Conservation (phyloP, 1,284 basidiomycete species). For the Exobasidium rhododendri region DNA sequence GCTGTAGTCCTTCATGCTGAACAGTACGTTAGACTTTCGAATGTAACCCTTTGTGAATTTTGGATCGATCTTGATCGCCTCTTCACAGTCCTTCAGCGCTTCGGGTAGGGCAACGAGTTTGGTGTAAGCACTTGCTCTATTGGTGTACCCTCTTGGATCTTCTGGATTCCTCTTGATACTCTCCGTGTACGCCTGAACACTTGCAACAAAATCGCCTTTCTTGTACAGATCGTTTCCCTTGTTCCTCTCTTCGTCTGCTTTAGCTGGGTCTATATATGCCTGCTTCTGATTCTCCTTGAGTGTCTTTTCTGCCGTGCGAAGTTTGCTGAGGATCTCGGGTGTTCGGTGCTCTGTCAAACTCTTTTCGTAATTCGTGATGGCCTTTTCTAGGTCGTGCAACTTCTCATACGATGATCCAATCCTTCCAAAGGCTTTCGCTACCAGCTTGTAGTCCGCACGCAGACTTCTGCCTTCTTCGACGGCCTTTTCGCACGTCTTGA, state of each 20-base stretch:
- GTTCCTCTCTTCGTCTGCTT: slow-evolving; percentile 79
- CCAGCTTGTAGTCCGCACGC: slow-evolving; percentile 62
- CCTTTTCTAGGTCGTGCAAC: slow-evolving; percentile 72
- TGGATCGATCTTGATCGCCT: slow-evolving; percentile 87
- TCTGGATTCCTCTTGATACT: slow-evolving; percentile 90
- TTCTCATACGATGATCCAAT: slow-evolving; percentile 81
- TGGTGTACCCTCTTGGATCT: slow-evolving; percentile 92
- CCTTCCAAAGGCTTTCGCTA: slow-evolving; percentile 76
- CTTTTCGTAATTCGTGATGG: slow-evolving; percentile 58
- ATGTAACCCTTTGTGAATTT: slow-evolving; percentile 79
- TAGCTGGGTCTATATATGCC: slow-evolving; percentile 84
- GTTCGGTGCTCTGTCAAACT: slow-evolving; percentile 96
- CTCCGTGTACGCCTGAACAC: slow-evolving; percentile 90
- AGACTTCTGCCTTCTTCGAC: slow-evolving; percentile 80
- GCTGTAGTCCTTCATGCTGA: slow-evolving; percentile 85
- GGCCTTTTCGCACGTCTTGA: slow-evolving; percentile 89
- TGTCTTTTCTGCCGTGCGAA: slow-evolving; percentile 69
- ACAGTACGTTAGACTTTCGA: slow-evolving; percentile 82
- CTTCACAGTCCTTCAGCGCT: slow-evolving; percentile 90
- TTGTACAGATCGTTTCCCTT: slow-evolving; percentile 93
- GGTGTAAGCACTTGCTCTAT: slow-evolving; percentile 86
- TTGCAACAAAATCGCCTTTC: slow-evolving; percentile 59
- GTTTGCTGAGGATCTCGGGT: slow-evolving; percentile 84
- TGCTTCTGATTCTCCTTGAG: slow-evolving; percentile 73
- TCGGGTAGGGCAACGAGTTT: slow-evolving; percentile 92